phyloP scores from a whole-genome alignment of 441 rosid species.

The Syzygium malaccense region DNA sequence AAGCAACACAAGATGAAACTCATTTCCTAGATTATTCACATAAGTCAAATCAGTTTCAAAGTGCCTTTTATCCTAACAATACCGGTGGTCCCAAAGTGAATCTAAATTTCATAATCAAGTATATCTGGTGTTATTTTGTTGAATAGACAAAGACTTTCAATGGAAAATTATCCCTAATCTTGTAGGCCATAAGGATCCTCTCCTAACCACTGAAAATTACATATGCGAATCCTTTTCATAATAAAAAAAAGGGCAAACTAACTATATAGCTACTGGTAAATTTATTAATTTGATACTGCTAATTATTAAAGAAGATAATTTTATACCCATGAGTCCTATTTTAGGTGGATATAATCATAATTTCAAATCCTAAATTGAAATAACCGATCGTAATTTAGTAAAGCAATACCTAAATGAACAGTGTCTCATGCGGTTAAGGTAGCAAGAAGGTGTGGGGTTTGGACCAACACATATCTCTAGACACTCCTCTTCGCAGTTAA shows the following conservation, averaged over 20 bases:
- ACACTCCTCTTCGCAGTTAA: not conserved
- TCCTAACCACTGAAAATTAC: not conserved
- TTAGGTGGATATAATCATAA: not conserved
- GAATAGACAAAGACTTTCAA: not conserved
- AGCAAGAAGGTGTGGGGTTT: accelerated
- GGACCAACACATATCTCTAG: not conserved
- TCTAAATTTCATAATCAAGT: too few species aligned
- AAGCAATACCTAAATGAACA: not conserved
- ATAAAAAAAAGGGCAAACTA: not conserved
- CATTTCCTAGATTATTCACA: too few species aligned
- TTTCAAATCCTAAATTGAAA: not conserved
- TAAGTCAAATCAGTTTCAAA: too few species aligned
- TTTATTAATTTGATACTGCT: not conserved
- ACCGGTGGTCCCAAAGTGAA: too few species aligned
- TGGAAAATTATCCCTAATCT: not conserved
- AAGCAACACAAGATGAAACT: too few species aligned
- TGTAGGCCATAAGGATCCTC: not conserved
- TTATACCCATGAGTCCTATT: not conserved
- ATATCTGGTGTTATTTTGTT: not conserved
- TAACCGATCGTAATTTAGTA: not conserved
- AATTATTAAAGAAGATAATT: not conserved
- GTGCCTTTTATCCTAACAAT: too few species aligned
- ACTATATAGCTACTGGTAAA: not conserved
- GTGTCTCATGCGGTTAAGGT: not conserved
- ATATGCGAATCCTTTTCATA: not conserved